These are phyloP conservation scores for Coniosporium uncinatum DNA, from an alignment of 2,329 filamentous ascomycete genomes.

Conservation along the genomic window DNA sequence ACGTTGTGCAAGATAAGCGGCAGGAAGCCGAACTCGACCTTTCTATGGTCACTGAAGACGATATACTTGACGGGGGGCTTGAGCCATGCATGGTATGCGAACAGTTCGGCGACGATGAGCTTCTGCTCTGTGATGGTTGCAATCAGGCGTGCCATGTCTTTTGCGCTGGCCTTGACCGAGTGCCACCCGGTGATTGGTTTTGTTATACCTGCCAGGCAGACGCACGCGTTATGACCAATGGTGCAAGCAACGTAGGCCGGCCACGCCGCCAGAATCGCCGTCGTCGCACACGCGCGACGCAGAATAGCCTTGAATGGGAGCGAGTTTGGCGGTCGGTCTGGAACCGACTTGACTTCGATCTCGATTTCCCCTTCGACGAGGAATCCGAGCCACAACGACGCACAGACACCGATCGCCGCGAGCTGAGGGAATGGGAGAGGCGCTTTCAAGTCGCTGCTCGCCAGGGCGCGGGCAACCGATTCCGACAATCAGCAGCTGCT, in stretches of 20 bases:
- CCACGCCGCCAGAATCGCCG: conserved; percentile 18
- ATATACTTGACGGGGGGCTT: conserved; percentile 53
- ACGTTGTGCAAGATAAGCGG: conserved; percentile 72
- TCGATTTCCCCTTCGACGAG: conserved; percentile 82
- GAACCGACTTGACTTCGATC: conserved; percentile 70
- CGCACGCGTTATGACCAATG: conserved; percentile 21
- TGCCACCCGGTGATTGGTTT: conserved; percentile 81
- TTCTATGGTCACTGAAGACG: conserved; percentile 70
- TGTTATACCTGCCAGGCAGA: conserved; percentile 45
- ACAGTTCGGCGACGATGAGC: conserved; percentile 73
- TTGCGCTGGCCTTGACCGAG: conserved; percentile 75
- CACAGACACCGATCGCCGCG: conserved; percentile 35
- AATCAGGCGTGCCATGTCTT: conserved; percentile 88
- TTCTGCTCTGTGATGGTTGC: conserved; percentile 89
- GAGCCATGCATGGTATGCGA: conserved; percentile 84
- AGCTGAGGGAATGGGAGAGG: conserved; percentile 72
- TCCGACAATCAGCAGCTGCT: conserved; percentile 62
- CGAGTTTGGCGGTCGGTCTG: conserved; percentile 87
- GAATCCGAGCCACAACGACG: conserved; percentile 34
- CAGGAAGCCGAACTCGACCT: conserved; percentile 88
- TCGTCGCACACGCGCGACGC: conserved; percentile 19
- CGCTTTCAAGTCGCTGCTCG: conserved; percentile 72
- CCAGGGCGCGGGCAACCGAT: conserved; percentile 69
- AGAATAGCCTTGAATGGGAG: conserved; percentile 51
- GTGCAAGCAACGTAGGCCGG: conserved; percentile 5